A percentile compares a stretch with the other conserved stretches of the same genome.
Evolutionary conservation across 768 basidiomycete species (phyloP).

Genomic region (Mrakia gelida): DNA sequence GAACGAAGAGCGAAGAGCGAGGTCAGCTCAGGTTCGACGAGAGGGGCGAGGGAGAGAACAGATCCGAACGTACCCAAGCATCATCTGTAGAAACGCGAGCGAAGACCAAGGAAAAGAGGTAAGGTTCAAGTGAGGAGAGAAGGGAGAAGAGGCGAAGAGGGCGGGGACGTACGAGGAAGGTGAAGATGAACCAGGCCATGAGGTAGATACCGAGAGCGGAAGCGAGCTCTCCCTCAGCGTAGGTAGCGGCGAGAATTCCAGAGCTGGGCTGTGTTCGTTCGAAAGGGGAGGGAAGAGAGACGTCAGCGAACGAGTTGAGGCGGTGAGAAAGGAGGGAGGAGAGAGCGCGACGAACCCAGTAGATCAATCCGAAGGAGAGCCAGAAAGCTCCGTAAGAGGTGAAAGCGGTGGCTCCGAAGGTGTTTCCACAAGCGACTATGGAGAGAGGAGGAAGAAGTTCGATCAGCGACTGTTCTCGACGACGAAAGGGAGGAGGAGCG

Average conservation of each 20-base stretch:
- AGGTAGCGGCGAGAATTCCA: conserved; percentile 23
- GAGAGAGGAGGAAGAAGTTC: background rate
- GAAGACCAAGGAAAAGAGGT: background rate
- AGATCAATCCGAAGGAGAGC: conserved; percentile 23
- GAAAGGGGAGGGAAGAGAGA: background rate
- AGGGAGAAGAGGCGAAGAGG: no score
- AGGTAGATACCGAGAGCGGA: conserved; percentile 29
- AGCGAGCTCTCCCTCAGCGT: conserved; percentile 26
- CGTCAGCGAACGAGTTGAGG: background rate
- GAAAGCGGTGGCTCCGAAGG: conserved; percentile 33
- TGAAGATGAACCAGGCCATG: conserved; percentile 30
- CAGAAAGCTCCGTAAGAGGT: conserved; percentile 31
- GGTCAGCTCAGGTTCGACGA: background rate
- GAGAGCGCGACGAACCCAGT: background rate
- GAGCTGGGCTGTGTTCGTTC: background rate
- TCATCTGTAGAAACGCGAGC: background rate
- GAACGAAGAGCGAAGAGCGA: background rate
- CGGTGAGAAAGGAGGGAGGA: background rate
- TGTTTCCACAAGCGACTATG: conserved; percentile 29
- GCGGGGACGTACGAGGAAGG: conserved; percentile 3
- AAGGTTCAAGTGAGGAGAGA: background rate
- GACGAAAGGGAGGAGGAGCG: background rate
- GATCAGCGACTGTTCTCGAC: background rate
- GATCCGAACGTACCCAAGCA: no score
- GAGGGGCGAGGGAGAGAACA: background rate